phyloP scores from a whole-genome alignment of 2,329 filamentous ascomycete species.

The Hymenoscyphus albidus region DNA sequence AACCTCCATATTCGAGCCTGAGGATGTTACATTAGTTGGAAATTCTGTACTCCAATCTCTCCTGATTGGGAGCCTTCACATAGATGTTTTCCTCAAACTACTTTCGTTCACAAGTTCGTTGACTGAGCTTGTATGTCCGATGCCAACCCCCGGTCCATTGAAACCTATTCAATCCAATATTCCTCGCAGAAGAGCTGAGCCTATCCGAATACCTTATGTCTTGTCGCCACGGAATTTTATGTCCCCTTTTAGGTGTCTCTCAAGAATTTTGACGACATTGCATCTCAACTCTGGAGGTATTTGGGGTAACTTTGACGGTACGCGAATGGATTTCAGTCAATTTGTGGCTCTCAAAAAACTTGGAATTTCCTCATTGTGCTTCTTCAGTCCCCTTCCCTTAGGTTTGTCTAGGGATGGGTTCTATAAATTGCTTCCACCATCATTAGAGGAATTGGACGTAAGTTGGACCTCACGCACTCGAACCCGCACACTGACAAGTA shows the following conservation, averaged over 20 bases:
- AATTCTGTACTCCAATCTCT: background rate
- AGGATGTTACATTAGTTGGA: background rate
- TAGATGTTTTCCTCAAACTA: background rate
- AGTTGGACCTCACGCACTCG: background rate
- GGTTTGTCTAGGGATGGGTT: background rate
- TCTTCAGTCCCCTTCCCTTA: background rate
- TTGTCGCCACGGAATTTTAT: background rate
- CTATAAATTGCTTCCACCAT: background rate
- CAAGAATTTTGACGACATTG: background rate
- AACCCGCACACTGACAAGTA: background rate
- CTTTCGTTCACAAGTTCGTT: background rate
- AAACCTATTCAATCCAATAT: background rate
- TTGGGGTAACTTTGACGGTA: background rate
- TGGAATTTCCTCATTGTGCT: background rate
- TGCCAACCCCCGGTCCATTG: background rate
- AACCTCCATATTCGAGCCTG: background rate
- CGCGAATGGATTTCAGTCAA: background rate
- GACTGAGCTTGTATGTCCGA: background rate
- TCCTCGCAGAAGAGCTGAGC: background rate
- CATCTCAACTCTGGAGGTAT: background rate
- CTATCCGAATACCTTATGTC: background rate
- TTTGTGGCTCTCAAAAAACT: background rate
- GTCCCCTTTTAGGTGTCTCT: background rate
- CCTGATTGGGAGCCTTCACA: background rate
- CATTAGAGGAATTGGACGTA: background rate